Percentiles rank a stretch among this genome's conserved stretches.
phyloP scores from a whole-genome alignment of 805 yeast species.

The Debaryomyces castellii region DNA sequence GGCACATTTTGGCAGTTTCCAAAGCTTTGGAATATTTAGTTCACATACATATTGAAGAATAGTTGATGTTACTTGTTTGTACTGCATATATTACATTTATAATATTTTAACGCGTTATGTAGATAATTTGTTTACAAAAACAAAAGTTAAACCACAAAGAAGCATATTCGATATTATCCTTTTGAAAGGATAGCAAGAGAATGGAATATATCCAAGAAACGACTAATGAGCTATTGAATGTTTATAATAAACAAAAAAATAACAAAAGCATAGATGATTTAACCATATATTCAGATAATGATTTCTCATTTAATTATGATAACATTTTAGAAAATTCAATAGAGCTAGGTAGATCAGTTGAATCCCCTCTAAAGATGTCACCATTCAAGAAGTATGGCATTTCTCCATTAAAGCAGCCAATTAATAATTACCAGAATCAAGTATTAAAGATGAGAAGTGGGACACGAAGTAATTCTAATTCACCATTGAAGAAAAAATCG shows the following conservation, averaged over 20 bases:
- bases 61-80: neutral
- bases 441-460: constrained; percentile 10
- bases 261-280: constrained; percentile 10
- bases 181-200: neutral
- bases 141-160: too few species aligned
- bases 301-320: constrained; percentile 9
- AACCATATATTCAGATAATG: constrained; percentile 19
- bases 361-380: constrained; percentile 1
- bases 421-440: constrained; percentile 17
- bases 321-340: constrained; percentile 8
- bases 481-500: constrained; percentile 12
- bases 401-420: constrained; percentile 16
- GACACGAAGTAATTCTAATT: constrained; percentile 2
- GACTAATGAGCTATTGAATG: constrained; percentile 13
- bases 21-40: constrained; percentile 58
- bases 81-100: constrained; percentile 6
- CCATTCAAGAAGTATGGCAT: constrained; percentile 4
- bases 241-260: constrained; percentile 4
- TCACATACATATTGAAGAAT: constrained; percentile 52
- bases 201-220: constrained; percentile 5
- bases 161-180: too few species aligned
- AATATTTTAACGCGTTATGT: constrained; percentile 3
- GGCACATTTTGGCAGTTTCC: constrained; percentile 71
- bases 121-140: constrained; percentile 9
- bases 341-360: constrained; percentile 3